A percentile compares a stretch with the other conserved stretches of the same genome.
These are phyloP conservation scores for Penicillium sp. DNA, from an alignment of 2,329 filamentous ascomycete species.

Conservation along the genomic window DNA sequence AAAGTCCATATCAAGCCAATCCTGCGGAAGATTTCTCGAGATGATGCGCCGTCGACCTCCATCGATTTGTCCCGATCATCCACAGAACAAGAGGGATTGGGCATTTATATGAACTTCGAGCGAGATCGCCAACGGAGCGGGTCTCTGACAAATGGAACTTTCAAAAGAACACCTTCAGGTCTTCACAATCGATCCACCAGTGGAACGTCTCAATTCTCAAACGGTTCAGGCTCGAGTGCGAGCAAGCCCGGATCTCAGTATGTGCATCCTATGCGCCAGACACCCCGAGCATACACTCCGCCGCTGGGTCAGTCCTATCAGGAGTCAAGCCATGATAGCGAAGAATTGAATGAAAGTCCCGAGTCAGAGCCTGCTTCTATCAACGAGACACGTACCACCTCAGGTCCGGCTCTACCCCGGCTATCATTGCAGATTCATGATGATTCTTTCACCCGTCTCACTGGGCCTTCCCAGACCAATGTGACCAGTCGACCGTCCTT, in stretches of 20 bases:
- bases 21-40: conserved; percentile 53
- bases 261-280: conserved; percentile 57
- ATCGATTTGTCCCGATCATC: conserved; percentile 57
- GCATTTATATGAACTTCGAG: conserved; percentile 47
- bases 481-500: conserved; percentile 50
- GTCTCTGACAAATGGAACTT: conserved; percentile 35
- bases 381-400: conserved; percentile 30
- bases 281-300: conserved; percentile 55
- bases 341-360: conserved; percentile 46
- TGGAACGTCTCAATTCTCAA: conserved; percentile 55
- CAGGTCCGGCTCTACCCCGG: conserved; percentile 28
- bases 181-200: conserved; percentile 55
- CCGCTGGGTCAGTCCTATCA: conserved; percentile 52
- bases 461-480: conserved; percentile 54
- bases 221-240: conserved; percentile 45
- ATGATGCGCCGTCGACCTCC: conserved; percentile 48
- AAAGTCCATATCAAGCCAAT: conserved; percentile 56
- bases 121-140: conserved; percentile 38
- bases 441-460: conserved; percentile 48
- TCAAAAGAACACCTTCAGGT: conserved; percentile 43
- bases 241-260: conserved; percentile 53
- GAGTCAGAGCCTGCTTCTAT: conserved; percentile 41
- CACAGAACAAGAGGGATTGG: conserved; percentile 58
- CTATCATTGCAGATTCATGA: conserved; percentile 41
- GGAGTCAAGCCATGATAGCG: conserved; percentile 48